These are phyloP conservation scores for Penicillium capsulatum DNA, from an alignment of 2,329 filamentous ascomycete species.

Conservation along the genomic window DNA sequence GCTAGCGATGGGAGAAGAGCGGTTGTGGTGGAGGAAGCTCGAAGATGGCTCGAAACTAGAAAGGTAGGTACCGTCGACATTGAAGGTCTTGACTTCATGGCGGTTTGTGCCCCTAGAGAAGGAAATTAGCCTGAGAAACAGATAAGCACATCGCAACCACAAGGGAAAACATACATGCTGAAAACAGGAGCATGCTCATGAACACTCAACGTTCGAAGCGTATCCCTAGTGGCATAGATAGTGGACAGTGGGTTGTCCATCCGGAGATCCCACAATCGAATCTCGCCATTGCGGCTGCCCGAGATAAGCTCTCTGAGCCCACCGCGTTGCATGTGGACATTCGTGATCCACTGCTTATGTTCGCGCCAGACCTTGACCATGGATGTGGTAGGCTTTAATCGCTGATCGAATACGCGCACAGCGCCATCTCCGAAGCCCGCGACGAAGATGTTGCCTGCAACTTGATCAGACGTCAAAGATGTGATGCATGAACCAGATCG, in stretches of 20 bases:
- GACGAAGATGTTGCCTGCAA: slow-evolving; percentile 93
- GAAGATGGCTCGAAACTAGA: slow-evolving; percentile 86
- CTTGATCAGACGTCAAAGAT: slow-evolving; percentile 92
- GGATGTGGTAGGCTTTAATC: slow-evolving; percentile 74
- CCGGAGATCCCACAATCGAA: slow-evolving; percentile 93
- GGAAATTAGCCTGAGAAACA: no score
- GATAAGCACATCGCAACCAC: no score
- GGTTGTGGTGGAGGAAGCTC: slow-evolving; percentile 76
- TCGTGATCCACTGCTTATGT: slow-evolving; percentile 91
- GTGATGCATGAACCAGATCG: slow-evolving; percentile 94
- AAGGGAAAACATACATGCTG: slow-evolving; percentile 65
- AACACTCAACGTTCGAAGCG: slow-evolving; percentile 78
- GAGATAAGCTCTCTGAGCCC: slow-evolving; percentile 87
- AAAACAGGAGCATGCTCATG: slow-evolving; percentile 97
- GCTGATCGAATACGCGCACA: slow-evolving; percentile 88
- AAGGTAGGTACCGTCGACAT: slow-evolving; percentile 73
- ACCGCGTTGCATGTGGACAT: slow-evolving; percentile 93
- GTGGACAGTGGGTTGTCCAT: slow-evolving; percentile 73
- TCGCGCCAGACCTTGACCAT: slow-evolving; percentile 98
- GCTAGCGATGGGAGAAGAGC: slow-evolving; percentile 74
- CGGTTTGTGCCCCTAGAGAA: slow-evolving; percentile 71
- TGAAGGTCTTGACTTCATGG: slow-evolving; percentile 88
- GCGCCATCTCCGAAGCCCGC: slow-evolving; percentile 95
- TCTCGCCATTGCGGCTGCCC: slow-evolving; percentile 85
- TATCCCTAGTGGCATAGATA: slow-evolving; percentile 70